A percentile compares a stretch with the other conserved stretches of the same genome.
Conservation (phyloP, 2,329 filamentous ascomycete species). For the Curvularia eragrostidis region DNA sequence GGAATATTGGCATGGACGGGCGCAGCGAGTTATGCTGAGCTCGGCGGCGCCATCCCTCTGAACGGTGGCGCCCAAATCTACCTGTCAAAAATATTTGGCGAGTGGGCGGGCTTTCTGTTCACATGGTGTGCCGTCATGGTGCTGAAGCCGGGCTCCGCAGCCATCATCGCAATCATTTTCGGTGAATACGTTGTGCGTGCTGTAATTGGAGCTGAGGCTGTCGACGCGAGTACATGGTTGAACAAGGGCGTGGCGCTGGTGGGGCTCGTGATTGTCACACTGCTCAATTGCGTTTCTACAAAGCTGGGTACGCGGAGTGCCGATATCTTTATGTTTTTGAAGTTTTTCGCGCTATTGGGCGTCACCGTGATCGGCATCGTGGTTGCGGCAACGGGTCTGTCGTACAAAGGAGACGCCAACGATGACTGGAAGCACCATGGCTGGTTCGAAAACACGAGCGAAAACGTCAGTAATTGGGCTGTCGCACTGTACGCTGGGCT, state of each 20-base stretch:
- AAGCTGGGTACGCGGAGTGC: conserved; percentile 85
- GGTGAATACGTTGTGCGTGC: conserved; percentile 95
- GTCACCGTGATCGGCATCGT: conserved; percentile 89
- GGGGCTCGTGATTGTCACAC: conserved; percentile 77
- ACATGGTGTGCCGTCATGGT: conserved; percentile 96
- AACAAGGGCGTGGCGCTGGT: conserved; percentile 85
- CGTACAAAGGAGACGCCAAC: conserved; percentile 75
- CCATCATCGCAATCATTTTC: conserved; percentile 97
- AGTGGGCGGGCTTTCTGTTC: conserved; percentile 90
- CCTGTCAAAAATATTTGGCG: conserved; percentile 93
- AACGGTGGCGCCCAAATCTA: conserved; percentile 96
- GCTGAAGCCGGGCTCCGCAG: conserved; percentile 88
- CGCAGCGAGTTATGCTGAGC: conserved; percentile 90
- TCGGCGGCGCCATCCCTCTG: conserved; percentile 92
- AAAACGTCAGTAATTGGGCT: conserved; percentile 84
- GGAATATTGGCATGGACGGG: conserved; percentile 97
- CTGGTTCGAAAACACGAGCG: conserved; percentile 89
- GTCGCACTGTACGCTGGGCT: conserved; percentile 93
- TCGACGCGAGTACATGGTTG: conserved; percentile 82
- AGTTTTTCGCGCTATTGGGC: conserved; percentile 86
- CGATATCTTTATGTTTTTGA: conserved; percentile 95
- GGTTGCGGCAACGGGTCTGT: conserved; percentile 84
- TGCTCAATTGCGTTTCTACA: conserved; percentile 90
- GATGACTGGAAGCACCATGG: conserved; percentile 83
- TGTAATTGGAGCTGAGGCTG: conserved; percentile 83